Conservation (phyloP, 148 eudicot species). For the Fagopyrum tataricum region DNA sequence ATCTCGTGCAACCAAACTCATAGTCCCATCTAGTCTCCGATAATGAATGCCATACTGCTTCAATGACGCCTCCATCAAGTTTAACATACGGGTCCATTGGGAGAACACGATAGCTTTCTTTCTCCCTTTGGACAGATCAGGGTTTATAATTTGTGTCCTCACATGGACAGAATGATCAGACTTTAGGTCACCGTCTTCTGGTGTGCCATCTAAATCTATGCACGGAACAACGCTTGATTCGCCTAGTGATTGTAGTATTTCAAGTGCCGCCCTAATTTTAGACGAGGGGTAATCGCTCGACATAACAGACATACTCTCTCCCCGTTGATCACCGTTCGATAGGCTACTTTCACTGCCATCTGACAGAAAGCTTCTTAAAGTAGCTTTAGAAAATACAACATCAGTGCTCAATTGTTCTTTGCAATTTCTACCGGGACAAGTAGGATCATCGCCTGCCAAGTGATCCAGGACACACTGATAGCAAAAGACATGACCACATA, state of each 20-base stretch:
- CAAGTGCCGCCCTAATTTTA: conserved; percentile 67
- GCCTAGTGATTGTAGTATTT: conserved; percentile 55
- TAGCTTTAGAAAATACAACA: conserved; percentile 64
- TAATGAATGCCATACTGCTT: conserved; percentile 42
- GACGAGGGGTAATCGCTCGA: conserved; percentile 64
- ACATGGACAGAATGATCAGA: conserved; percentile 10
- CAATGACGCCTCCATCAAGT: conserved; percentile 62
- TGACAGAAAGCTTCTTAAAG: conserved; percentile 59
- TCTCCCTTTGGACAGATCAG: conserved; percentile 30
- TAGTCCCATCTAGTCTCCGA: conserved; percentile 95
- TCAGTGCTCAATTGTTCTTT: conserved; percentile 68
- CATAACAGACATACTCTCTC: conserved; percentile 39
- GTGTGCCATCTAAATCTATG: conserved; percentile 32
- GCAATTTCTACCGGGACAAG: conserved; percentile 78
- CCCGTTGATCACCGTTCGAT: conserved; percentile 29
- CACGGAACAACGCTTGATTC: conserved; percentile 30
- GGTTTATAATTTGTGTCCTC: conserved; percentile 22
- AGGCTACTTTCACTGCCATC: conserved; percentile 38
- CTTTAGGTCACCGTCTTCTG: background rate
- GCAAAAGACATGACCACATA: conserved; percentile 92
- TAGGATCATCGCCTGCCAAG: conserved; percentile 72
- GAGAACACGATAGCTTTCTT: conserved; percentile 86
- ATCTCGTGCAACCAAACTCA: conserved; percentile 78
- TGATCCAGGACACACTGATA: conserved; percentile 83
- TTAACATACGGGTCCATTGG: conserved; percentile 96